Conservation (phyloP, 495 filamentous ascomycete genomes). For the Schizothecium vesticola region DNA sequence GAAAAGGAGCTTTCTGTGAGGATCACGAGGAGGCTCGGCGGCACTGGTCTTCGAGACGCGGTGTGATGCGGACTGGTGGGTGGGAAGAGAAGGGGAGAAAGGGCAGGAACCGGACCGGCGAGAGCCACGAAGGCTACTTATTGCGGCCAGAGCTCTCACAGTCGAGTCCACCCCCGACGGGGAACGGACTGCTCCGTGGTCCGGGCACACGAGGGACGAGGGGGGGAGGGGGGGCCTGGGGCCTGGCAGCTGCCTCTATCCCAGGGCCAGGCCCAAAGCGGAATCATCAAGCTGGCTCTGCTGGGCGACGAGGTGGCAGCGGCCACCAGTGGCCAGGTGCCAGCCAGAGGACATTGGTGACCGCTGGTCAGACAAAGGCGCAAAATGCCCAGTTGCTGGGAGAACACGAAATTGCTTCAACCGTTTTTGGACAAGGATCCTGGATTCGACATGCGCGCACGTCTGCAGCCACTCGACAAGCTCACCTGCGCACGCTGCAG, state of each 20-base stretch:
- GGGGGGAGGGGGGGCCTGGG: not conserved
- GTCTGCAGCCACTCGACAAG: constrained; percentile 26
- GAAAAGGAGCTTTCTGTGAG: no score
- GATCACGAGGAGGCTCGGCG: constrained; percentile 25
- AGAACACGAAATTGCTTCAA: constrained; percentile 33
- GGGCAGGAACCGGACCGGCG: constrained; percentile 15
- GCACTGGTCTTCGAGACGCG: constrained; percentile 27
- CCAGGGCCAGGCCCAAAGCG: not conserved
- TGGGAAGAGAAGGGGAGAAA: constrained; percentile 29
- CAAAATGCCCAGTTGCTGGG: constrained; percentile 24
- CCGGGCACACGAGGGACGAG: constrained; percentile 2
- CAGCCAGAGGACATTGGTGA: not conserved
- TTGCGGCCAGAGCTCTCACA: constrained; percentile 5
- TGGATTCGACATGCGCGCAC: constrained; percentile 22
- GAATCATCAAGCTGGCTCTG: not conserved
- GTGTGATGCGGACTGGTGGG: constrained; percentile 6
- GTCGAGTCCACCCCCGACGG: constrained; percentile 13
- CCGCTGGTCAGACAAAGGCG: constrained; percentile 19
- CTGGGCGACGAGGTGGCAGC: not conserved
- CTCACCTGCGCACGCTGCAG: constrained; percentile 10
- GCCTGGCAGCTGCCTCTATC: not conserved
- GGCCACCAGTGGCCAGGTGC: not conserved
- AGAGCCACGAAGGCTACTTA: constrained; percentile 19
- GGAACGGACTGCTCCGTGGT: constrained; percentile 18
- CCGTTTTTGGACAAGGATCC: constrained; percentile 32